These are phyloP conservation scores for Fusarium hostae DNA, from an alignment of 2,329 filamentous ascomycete species.

Conservation along the genomic window DNA sequence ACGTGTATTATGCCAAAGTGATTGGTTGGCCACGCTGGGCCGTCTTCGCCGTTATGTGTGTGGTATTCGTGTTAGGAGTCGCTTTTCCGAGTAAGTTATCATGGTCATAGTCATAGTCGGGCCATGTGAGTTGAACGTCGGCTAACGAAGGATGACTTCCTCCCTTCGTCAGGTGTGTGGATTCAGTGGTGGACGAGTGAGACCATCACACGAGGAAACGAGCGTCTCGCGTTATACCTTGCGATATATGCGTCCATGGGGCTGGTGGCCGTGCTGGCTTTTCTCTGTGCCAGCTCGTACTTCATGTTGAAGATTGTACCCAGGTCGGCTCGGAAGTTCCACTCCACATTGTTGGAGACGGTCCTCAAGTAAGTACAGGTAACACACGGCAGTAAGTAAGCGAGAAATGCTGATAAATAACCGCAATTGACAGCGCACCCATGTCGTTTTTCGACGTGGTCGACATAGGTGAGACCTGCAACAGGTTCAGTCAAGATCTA, in stretches of 20 bases:
- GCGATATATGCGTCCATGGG: slow-evolving; percentile 8
- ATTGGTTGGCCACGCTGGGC: slow-evolving; percentile 10
- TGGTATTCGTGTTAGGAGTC: slow-evolving; percentile 8
- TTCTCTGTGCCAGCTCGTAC: slow-evolving; percentile 8
- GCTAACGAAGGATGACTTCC: slow-evolving; percentile 5
- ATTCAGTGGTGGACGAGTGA: slow-evolving; percentile 9
- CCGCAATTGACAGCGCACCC: slow-evolving; percentile 36
- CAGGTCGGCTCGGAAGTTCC: slow-evolving; percentile 5
- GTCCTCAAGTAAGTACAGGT: slow-evolving; percentile 8
- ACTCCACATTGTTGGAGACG: slow-evolving; percentile 5
- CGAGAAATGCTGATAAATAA: slow-evolving; percentile 1
- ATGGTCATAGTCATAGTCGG: slow-evolving; percentile 2
- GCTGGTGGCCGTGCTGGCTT: slow-evolving; percentile 2
- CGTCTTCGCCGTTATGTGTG: slow-evolving; percentile 3
- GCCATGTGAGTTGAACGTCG: slow-evolving; percentile 2
- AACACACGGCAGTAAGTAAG: not conserved
- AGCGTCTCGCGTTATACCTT: slow-evolving; percentile 6
- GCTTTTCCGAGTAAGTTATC: slow-evolving; percentile 10
- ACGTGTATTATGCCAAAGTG: slow-evolving; percentile 8
- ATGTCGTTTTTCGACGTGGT: slow-evolving; percentile 49
- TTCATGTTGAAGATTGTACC: slow-evolving; percentile 5
- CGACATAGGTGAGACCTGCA: slow-evolving; percentile 51
- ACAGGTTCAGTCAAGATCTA: slow-evolving; percentile 54
- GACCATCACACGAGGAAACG: slow-evolving; percentile 6
- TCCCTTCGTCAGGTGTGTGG: slow-evolving; percentile 3